phyloP scores from a whole-genome alignment of 257 asterid genomes.

The Craterostigma plantagineum region DNA sequence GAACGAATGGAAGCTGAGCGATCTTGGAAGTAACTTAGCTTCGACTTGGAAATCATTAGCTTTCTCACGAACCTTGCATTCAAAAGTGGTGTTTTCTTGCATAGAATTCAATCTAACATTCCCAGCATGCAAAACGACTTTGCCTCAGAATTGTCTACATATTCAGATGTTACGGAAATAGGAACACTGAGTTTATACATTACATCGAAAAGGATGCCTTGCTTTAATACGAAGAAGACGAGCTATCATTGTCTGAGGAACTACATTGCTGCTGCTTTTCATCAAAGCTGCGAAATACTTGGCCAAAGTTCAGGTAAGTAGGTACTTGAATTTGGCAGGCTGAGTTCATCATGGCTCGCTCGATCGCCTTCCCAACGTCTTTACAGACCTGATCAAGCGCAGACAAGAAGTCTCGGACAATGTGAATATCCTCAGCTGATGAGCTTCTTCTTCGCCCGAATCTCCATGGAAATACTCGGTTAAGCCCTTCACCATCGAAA shows the following conservation, averaged over 20 bases:
- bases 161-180: too few relatives aligned
- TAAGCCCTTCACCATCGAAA: slow-evolving; percentile 31
- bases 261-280: slow-evolving; percentile 21
- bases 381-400: slow-evolving; percentile 9
- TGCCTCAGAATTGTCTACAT: too few relatives aligned
- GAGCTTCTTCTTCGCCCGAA: slow-evolving; percentile 32
- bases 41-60: not conserved
- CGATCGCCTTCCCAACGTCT: slow-evolving; percentile 15
- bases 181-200: too few relatives aligned
- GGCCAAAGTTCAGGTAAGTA: slow-evolving; percentile 17
- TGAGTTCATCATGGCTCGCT: slow-evolving; percentile 37
- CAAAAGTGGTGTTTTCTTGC: too few relatives aligned
- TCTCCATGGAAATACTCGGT: slow-evolving; percentile 41
- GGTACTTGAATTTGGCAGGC: slow-evolving; percentile 18
- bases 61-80: too few relatives aligned
- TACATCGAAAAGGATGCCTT: too few relatives aligned
- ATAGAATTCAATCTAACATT: too few relatives aligned
- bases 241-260: slow-evolving; percentile 36
- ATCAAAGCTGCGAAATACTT: slow-evolving; percentile 11
- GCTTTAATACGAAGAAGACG: slow-evolving; percentile 16
- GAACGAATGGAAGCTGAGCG: slow-evolving; percentile 77
- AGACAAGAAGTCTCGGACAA: slow-evolving; percentile 20
- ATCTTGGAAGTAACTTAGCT: slow-evolving; percentile 7
- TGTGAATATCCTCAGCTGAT: slow-evolving; percentile 11
- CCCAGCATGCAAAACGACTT: too few relatives aligned